Evolutionary conservation across 2,329 filamentous ascomycete genomes (phyloP).

Genomic region (Phialemonium atrogriseum): DNA sequence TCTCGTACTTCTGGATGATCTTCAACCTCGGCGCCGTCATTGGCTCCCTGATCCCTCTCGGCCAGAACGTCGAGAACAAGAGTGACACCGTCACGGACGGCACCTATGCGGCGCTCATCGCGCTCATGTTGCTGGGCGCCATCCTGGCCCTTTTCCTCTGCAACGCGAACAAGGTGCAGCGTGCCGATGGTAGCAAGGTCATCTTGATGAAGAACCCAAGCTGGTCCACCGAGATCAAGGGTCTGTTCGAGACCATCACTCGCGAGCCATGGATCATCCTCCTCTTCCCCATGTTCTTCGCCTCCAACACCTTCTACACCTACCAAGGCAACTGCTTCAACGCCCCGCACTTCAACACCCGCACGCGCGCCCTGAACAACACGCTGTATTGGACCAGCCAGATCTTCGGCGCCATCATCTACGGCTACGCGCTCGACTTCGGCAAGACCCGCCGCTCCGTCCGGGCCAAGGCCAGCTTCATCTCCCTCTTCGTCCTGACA

Average conservation of each 20-base stretch:
- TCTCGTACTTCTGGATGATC: slow-evolving; percentile 89
- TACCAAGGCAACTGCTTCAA: slow-evolving; percentile 65
- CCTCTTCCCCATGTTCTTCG: slow-evolving; percentile 72
- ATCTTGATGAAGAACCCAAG: slow-evolving; percentile 88
- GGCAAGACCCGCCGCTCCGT: slow-evolving; percentile 49
- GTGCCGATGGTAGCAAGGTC: slow-evolving; percentile 68
- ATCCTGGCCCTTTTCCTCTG: slow-evolving; percentile 60
- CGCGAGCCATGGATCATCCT: slow-evolving; percentile 65
- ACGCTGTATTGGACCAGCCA: slow-evolving; percentile 69
- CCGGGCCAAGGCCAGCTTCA: slow-evolving; percentile 59
- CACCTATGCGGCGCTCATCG: slow-evolving; percentile 81
- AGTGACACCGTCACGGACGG: slow-evolving; percentile 55
- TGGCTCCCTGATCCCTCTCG: slow-evolving; percentile 69
- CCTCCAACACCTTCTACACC: slow-evolving; percentile 74
- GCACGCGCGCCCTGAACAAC: slow-evolving; percentile 64
- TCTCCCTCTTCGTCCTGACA: slow-evolving; percentile 56
- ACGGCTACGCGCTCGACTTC: slow-evolving; percentile 63
- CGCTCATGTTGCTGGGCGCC: slow-evolving; percentile 71
- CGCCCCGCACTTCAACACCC: slow-evolving; percentile 54
- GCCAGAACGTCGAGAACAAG: slow-evolving; percentile 57
- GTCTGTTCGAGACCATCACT: slow-evolving; percentile 64
- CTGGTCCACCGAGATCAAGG: slow-evolving; percentile 70
- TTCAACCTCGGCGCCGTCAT: slow-evolving; percentile 91
- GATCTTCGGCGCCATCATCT: slow-evolving; percentile 64
- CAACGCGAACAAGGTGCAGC: slow-evolving; percentile 64